Evolutionary conservation across 2,329 filamentous ascomycete species (phyloP), one percentile per base, ranked within the genome.

Genomic region (Aureobasidium sp.): DNA sequence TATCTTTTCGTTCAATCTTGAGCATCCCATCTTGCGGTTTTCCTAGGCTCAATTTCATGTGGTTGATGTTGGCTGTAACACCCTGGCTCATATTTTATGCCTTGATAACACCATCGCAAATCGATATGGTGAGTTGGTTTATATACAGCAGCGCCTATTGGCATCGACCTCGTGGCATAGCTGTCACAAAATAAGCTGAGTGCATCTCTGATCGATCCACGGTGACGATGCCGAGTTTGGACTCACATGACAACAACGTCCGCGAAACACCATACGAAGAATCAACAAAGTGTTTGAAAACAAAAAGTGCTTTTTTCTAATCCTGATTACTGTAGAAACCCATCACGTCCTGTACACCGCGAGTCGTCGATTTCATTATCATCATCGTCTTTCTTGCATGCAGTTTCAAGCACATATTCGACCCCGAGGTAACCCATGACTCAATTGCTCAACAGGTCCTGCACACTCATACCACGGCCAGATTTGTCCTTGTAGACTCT

Each of bases 401-500:
- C 30, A 50, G 10, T 49, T 34, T 32, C 5, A 1, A 41, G 5
- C 2, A 16, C 37, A n/a, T 21, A 3, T 16, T 10, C 8, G 37
- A 21, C 14, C 14, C 21, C 37, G 6, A 39, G 11, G 8, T 27
- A 32, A 37, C 4, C 21, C 9, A 27, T 13, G 3, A 11, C 21
- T 59, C 59, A 72, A 10, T 69, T 69, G 53, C 76, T 78, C 11
- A 79, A 66, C 49, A 79, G 64, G 66, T 79, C 78, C 61, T 72
- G 73, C 8, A 79, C 78, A 62, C 77, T 79, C 76, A 79, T 78
- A 10, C 73, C 73, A 30, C 73, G 66, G 25, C 67, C 72, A 9
- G 62, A 62, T 14, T 45, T 59, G 36, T 61, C 65, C n/a, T 61
- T 64, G 30, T 27, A 59, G 41, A 45, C 14, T 34, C 65, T 42